Percentiles rank a stretch among this genome's conserved stretches.
phyloP scores from a whole-genome alignment of 164 flowering plant species.

The Protea cynaroides region DNA sequence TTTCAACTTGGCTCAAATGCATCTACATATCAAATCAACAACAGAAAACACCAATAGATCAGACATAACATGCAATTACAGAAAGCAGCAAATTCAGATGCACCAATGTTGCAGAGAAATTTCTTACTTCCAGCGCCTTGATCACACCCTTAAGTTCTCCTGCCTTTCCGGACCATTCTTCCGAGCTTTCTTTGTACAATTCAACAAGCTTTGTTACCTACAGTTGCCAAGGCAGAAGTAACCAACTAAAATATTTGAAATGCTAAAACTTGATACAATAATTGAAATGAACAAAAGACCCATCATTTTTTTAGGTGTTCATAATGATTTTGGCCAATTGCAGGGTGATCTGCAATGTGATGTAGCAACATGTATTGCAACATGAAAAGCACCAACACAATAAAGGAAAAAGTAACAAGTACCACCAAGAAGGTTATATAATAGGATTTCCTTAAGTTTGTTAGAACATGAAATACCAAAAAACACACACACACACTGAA shows the following conservation, averaged over 20 bases:
- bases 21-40: conserved; percentile 32
- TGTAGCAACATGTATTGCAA: no score
- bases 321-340: no score
- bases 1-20: conserved; percentile 72
- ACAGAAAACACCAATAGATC: background rate
- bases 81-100: background rate
- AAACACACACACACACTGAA: no score
- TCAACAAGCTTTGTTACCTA: conserved; percentile 71
- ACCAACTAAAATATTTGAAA: background rate
- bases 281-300: no score
- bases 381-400: no score
- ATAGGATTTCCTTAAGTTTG: no score
- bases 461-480: no score
- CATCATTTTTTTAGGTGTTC: no score
- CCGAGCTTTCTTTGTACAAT: conserved; percentile 86
- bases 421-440: no score
- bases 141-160: conserved; percentile 96
- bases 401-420: no score
- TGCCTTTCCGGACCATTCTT: conserved; percentile 95
- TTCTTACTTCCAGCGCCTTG: conserved; percentile 79
- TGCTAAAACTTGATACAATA: background rate
- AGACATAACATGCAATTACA: background rate
- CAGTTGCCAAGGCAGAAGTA: background rate
- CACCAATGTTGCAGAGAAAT: background rate
- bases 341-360: no score